phyloP scores from a whole-genome alignment of 768 basidiomycete species.

The Amylocystis lapponica region DNA sequence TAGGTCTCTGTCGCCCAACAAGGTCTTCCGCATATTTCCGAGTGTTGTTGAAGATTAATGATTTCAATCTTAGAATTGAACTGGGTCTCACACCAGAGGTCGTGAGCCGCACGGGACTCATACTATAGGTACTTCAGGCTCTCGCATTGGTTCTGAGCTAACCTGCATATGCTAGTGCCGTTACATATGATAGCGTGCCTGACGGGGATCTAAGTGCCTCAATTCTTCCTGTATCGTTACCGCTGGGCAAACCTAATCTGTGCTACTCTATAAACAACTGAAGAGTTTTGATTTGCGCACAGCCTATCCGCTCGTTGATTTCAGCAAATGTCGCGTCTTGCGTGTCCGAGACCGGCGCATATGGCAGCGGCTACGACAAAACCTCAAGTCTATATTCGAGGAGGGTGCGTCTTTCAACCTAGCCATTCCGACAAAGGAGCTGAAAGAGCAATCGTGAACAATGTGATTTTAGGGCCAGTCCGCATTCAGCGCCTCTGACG shows the following conservation, averaged over 20 bases:
- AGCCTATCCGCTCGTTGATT: constrained; percentile 52
- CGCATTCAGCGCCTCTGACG: constrained; percentile 40
- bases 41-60: no score
- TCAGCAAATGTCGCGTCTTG: constrained; percentile 50
- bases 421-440: constrained; percentile 49
- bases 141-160: no score
- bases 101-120: no score
- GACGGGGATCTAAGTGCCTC: constrained; percentile 40
- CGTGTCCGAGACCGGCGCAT: constrained; percentile 45
- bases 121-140: no score
- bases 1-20: no score
- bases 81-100: no score
- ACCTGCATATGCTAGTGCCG: no score
- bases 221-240: constrained; percentile 40
- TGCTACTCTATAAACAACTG: constrained; percentile 24
- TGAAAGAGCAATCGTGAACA: constrained; percentile 48
- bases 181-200: constrained; percentile 38
- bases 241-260: constrained; percentile 43
- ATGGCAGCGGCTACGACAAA: constrained; percentile 41
- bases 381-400: constrained; percentile 45
- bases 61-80: no score
- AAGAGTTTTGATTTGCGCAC: constrained; percentile 13
- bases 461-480: constrained; percentile 47
- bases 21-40: no score
- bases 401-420: constrained; percentile 44